These are phyloP conservation scores for Diaporthe vexans DNA, from an alignment of 2,329 filamentous ascomycete genomes.

Conservation along the genomic window DNA sequence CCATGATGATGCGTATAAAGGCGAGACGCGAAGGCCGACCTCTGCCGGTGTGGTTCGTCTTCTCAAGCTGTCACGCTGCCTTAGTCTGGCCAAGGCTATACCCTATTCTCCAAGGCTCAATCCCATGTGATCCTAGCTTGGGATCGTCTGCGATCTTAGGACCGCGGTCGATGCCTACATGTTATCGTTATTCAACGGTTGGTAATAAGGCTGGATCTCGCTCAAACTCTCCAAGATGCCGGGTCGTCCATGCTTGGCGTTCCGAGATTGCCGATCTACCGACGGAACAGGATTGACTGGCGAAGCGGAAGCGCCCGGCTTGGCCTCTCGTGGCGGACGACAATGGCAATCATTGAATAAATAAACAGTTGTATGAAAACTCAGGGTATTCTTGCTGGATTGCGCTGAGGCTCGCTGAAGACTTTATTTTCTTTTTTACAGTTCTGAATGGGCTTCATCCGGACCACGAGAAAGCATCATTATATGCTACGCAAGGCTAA, in stretches of 20 bases:
- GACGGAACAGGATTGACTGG: slow-evolving; percentile 2
- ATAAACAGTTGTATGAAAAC: not conserved
- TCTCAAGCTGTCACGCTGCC: not conserved
- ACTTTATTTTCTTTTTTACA: not conserved
- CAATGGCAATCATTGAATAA: not conserved
- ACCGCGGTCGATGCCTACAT: not conserved
- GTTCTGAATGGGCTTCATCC: not conserved
- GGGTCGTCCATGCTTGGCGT: slow-evolving; percentile 25
- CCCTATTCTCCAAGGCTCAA: not conserved
- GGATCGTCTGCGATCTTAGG: not conserved
- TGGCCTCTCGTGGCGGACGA: not conserved
- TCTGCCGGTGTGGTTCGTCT: not conserved
- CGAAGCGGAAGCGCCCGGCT: slow-evolving; percentile 15
- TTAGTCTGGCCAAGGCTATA: not conserved
- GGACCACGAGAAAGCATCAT: not conserved
- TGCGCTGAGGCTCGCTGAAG: not conserved
- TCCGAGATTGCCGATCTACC: slow-evolving; percentile 24
- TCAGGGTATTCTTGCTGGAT: no score
- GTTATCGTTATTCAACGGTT: not conserved
- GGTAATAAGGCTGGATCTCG: slow-evolving; percentile 20
- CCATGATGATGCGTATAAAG: slow-evolving; percentile 25
- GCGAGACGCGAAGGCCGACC: slow-evolving; percentile 30
- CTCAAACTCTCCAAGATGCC: slow-evolving; percentile 19
- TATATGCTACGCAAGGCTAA: not conserved
- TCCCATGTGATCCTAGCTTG: not conserved